Evolutionary conservation across 371 early-diverging fungal species (phyloP), one percentile per base, ranked within the genome.

Genomic region (Apophysomyces trapeziformis): DNA sequence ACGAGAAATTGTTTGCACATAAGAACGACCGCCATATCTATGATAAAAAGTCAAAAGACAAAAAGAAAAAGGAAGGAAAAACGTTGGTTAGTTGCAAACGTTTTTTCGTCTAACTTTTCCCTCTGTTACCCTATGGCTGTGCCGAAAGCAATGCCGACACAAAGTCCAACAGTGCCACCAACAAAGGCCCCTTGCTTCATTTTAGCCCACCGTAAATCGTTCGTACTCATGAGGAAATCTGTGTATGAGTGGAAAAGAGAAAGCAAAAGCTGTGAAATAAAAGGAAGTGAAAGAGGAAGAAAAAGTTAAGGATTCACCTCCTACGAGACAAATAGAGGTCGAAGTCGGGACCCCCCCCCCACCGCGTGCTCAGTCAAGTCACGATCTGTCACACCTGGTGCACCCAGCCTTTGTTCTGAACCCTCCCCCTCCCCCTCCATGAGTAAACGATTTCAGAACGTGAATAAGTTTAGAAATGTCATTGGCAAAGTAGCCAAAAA

Each of bases 381-480:
- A 41, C 41, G 41, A 41, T 41, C 41, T 41, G 41, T 41, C 41
- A 41, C 41, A 41, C 41, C 41, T 5, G 13, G 13, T 11, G 41
- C 63, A n/a, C 63, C 63, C 3, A 18, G 41, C 13, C 41, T 41
- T 41, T 41, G 41, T 41, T 13, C 41, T 5, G 41, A 11, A 11
- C 41, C 41, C 13, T 13, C 13, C 41, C 41, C 41, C 56, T 41
- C 43, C 7, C 35, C 66, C 38, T 35, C 37, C 36, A 77, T 78
- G 75, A 70, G 72, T 44, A 81, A 75, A 77, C 80, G 84, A n/a
- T 78, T 86, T 56, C 83, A 77, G 50, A 73, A 76, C 13, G 54
- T 85, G 16, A 85, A 79, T 77, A 89, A 86, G 72, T 92, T 87
- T 73, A 75, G 92, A 58, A 89, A 90, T 67, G 81, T 85, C 3